Percentiles rank a stretch among this genome's conserved stretches.
Evolutionary conservation across 371 early-diverging fungal species (phyloP).

Genomic region (Phascolomyces articulosus): DNA sequence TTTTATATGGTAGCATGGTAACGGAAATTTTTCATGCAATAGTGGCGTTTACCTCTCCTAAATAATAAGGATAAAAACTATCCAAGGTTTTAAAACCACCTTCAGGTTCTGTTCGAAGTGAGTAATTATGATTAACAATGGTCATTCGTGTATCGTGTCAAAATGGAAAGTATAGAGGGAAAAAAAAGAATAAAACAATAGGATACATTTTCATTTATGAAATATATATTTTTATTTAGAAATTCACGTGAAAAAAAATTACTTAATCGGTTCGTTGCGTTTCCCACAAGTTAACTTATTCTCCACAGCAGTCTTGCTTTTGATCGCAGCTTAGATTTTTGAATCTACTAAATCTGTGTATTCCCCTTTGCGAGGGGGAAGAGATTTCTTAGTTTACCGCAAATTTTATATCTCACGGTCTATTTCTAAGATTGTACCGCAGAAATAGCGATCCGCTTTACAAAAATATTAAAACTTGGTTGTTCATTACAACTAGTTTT

Average conservation of each 20-base stretch:
- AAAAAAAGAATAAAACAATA: not conserved
- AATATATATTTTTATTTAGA: not conserved
- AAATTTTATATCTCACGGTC: not conserved
- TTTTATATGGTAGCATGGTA: not conserved
- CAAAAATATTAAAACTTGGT: too few relatives aligned
- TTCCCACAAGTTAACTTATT: not conserved
- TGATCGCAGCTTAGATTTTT: not conserved
- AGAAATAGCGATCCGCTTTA: not conserved
- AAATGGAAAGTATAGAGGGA: not conserved
- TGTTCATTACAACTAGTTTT: too few relatives aligned
- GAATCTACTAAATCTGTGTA: not conserved
- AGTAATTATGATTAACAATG: constrained; percentile 59
- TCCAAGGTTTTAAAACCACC: constrained; percentile 55
- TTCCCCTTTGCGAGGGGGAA: not conserved
- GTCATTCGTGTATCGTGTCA: not conserved
- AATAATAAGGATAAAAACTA: constrained; percentile 75
- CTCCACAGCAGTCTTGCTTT: too few relatives aligned
- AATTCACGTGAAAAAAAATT: not conserved
- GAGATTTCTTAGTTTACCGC: not conserved
- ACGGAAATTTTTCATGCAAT: not conserved
- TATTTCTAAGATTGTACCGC: constrained; percentile 6
- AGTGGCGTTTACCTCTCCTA: constrained; percentile 28
- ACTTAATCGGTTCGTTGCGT: not conserved
- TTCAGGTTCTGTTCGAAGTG: constrained; percentile 47
- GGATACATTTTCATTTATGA: not conserved